These are phyloP conservation scores for Cercophora sp. DNA, from an alignment of 495 filamentous ascomycete species.

Conservation along the genomic window DNA sequence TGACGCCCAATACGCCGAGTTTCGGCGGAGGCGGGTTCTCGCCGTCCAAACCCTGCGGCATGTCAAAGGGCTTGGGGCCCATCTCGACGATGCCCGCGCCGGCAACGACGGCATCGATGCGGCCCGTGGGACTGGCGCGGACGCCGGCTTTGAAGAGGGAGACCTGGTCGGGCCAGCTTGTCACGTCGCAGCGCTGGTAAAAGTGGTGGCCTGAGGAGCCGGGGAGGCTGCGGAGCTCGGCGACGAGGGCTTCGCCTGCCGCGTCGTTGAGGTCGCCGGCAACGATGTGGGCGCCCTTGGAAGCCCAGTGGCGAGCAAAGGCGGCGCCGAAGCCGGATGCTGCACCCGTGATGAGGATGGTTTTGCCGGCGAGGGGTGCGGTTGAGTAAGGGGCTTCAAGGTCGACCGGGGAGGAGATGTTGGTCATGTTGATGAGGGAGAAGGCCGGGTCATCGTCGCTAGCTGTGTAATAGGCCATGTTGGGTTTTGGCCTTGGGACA, in stretches of 20 bases:
- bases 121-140: slow-evolving; percentile 48
- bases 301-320: slow-evolving; percentile 43
- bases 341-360: slow-evolving; percentile 50
- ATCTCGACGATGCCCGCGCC: slow-evolving; percentile 62
- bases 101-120: slow-evolving; percentile 61
- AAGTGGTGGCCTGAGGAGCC: slow-evolving; percentile 36
- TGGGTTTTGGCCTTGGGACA: no score
- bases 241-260: slow-evolving; percentile 34
- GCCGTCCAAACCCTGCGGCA: slow-evolving; percentile 32
- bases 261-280: slow-evolving; percentile 44
- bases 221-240: slow-evolving; percentile 31
- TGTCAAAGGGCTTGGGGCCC: slow-evolving; percentile 32
- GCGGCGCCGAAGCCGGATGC: slow-evolving; percentile 51
- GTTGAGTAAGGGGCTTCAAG: slow-evolving; percentile 33
- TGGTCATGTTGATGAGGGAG: slow-evolving; percentile 18
- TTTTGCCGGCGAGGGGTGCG: slow-evolving; percentile 37
- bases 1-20: slow-evolving; percentile 55
- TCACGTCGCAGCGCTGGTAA: slow-evolving; percentile 49
- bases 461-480: neutral
- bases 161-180: slow-evolving; percentile 56
- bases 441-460: slow-evolving; percentile 14
- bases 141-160: slow-evolving; percentile 54
- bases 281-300: slow-evolving; percentile 40
- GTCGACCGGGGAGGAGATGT: slow-evolving; percentile 36
- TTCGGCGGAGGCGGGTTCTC: slow-evolving; percentile 48